Evolutionary conservation across 176 grass and related monocot genomes (phyloP).

Genomic region (Hsuehochloa calcarea): DNA sequence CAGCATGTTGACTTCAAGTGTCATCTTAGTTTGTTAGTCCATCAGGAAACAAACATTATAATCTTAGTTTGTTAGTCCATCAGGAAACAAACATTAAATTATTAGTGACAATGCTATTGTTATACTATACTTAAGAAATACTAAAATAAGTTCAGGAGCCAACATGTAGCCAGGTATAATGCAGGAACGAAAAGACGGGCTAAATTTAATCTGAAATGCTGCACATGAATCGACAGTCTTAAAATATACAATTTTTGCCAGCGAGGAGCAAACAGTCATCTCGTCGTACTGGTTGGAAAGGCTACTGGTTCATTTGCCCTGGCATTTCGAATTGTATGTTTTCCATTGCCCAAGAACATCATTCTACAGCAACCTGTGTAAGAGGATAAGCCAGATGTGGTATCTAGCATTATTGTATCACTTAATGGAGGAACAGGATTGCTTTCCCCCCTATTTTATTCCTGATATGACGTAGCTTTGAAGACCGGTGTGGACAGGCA

Average conservation of each 20-base stretch:
- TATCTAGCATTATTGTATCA: constrained; percentile 45
- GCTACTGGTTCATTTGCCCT: constrained; percentile 23
- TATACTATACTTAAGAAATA: constrained; percentile 6
- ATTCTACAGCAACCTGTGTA: constrained; percentile 41
- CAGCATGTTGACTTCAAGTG: constrained; percentile 29
- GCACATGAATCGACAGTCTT: constrained; percentile 26
- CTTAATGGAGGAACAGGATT: constrained; percentile 51
- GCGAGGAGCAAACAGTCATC: not conserved
- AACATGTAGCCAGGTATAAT: constrained; percentile 8
- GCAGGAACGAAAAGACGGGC: constrained; percentile 4
- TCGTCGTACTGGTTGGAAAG: not conserved
- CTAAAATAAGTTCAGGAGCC: constrained; percentile 20
- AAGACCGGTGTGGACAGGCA: constrained; percentile 50
- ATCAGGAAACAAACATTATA: constrained; percentile 37
- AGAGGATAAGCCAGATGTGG: constrained; percentile 45
- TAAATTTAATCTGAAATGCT: constrained; percentile 18
- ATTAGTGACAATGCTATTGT: not conserved
- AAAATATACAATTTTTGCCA: constrained; percentile 36
- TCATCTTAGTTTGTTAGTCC: constrained; percentile 35
- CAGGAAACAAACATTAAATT: too few species aligned
- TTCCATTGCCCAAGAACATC: constrained; percentile 19
- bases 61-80: too few species aligned
- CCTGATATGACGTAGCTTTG: constrained; percentile 46
- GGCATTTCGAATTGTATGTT: constrained; percentile 28
- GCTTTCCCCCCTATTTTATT: constrained; percentile 44